These are phyloP conservation scores for Crithidia expoeki DNA, from an alignment of 208 protist species.

Conservation along the genomic window DNA sequence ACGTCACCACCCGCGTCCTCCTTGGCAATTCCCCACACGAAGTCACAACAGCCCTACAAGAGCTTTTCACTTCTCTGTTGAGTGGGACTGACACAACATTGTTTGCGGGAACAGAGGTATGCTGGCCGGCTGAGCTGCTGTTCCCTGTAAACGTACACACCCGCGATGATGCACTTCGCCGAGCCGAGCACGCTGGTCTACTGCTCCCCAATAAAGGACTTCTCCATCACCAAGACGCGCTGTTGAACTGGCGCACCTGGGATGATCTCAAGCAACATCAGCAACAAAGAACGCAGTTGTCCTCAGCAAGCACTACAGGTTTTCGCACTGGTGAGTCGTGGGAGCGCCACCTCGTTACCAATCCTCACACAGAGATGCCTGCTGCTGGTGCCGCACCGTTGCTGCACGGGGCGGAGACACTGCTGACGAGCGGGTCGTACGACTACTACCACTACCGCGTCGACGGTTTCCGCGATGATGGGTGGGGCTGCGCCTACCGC, in stretches of 20 bases:
- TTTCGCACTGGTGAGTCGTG: conserved; percentile 44
- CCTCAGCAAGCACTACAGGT: background rate
- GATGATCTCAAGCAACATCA: conserved; percentile 14
- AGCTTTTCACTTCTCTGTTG: conserved; percentile 37
- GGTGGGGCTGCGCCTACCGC: conserved; percentile 96
- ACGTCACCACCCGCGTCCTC: conserved; percentile 38
- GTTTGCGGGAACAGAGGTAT: conserved; percentile 41
- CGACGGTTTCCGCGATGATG: conserved; percentile 93
- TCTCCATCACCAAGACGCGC: conserved; percentile 36
- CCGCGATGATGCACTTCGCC: conserved; percentile 31
- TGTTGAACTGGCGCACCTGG: conserved; percentile 39
- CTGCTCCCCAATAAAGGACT: conserved; percentile 49
- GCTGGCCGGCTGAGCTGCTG: conserved; percentile 50
- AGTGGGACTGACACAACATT: background rate
- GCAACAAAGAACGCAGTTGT: background rate
- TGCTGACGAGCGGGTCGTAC: conserved; percentile 79
- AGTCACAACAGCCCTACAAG: conserved; percentile 35
- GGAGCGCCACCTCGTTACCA: conserved; percentile 63
- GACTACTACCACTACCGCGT: conserved; percentile 97
- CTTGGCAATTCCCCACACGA: conserved; percentile 45
- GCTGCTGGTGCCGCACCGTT: conserved; percentile 9
- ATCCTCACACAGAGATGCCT: conserved; percentile 49
- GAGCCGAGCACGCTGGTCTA: conserved; percentile 55
- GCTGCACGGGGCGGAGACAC: conserved; percentile 47
- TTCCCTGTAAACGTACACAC: conserved; percentile 77